These are phyloP conservation scores for Zoysia pacifica DNA, from an alignment of 176 grass and related monocot genomes.

Conservation along the genomic window DNA sequence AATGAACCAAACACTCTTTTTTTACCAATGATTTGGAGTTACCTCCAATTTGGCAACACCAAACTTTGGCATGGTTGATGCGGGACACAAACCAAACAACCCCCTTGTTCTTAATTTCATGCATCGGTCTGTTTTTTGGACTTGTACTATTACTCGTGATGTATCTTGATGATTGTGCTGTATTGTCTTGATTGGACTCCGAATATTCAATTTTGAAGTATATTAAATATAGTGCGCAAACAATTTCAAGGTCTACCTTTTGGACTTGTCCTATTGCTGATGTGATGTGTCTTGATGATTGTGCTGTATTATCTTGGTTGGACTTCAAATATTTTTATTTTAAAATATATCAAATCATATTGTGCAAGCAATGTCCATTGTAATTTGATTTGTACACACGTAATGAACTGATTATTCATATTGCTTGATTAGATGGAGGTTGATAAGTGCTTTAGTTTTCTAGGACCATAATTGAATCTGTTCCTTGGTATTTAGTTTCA, in stretches of 20 bases:
- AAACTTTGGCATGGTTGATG: too few relatives aligned
- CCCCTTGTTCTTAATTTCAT: background rate
- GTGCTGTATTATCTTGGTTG: background rate
- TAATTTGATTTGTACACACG: conserved; percentile 9
- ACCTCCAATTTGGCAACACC: too few relatives aligned
- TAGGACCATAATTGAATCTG: background rate
- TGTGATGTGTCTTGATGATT: conserved; percentile 14
- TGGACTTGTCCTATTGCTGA: conserved; percentile 8
- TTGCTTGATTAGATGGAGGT: conserved; percentile 21
- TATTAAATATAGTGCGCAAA: conserved; percentile 10
- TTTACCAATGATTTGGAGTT: too few relatives aligned
- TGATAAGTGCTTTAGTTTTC: conserved; percentile 8
- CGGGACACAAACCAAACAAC: too few relatives aligned
- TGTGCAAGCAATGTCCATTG: conserved; percentile 13
- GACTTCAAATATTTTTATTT: conserved; percentile 4
- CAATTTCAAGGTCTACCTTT: background rate
- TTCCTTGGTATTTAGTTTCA: background rate
- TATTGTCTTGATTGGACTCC: background rate
- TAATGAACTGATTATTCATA: background rate
- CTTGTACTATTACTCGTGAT: conserved; percentile 8
- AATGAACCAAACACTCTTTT: too few relatives aligned
- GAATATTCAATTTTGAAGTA: conserved; percentile 18
- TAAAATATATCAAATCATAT: conserved; percentile 9
- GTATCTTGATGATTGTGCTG: conserved; percentile 10
- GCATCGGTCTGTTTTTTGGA: background rate